Evolutionary conservation across 768 basidiomycete species (phyloP).

Genomic region (Cyclocybe aegerita): DNA sequence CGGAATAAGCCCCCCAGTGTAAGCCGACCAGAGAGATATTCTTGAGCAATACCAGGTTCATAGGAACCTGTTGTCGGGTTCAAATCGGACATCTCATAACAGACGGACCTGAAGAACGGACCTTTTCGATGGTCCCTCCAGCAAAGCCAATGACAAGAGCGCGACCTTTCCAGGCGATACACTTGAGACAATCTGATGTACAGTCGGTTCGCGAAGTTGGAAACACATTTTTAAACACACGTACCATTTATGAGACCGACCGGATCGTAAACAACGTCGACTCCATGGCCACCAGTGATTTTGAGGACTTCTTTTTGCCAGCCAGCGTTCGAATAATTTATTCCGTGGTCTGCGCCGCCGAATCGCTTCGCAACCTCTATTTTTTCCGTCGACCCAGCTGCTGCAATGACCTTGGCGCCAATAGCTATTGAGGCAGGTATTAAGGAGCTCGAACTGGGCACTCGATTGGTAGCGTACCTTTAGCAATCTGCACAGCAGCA

Average conservation of each 20-base stretch:
- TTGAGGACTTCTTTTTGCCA: slow-evolving; percentile 92
- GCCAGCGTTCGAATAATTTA: slow-evolving; percentile 74
- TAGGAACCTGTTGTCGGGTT: slow-evolving; percentile 59
- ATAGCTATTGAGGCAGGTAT: slow-evolving; percentile 46
- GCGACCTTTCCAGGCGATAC: slow-evolving; percentile 93
- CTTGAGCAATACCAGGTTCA: slow-evolving; percentile 81
- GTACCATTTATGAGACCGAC: slow-evolving; percentile 75
- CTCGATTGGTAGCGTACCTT: slow-evolving; percentile 48
- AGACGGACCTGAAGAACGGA: slow-evolving; percentile 20
- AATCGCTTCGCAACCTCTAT: slow-evolving; percentile 71
- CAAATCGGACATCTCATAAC: no score
- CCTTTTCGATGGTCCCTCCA: slow-evolving; percentile 82
- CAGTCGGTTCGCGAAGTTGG: neutral
- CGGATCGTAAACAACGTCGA: slow-evolving; percentile 85
- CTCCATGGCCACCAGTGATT: slow-evolving; percentile 83
- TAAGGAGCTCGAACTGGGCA: no score
- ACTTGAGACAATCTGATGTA: slow-evolving; percentile 75
- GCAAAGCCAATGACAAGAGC: slow-evolving; percentile 94
- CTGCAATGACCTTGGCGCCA: slow-evolving; percentile 94
- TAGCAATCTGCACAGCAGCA: slow-evolving; percentile 89
- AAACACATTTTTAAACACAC: slow-evolving; percentile 4
- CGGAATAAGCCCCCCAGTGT: slow-evolving; percentile 80
- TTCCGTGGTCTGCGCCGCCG: slow-evolving; percentile 80
- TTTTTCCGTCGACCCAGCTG: slow-evolving; percentile 79
- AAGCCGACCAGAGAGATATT: slow-evolving; percentile 83